These are phyloP conservation scores for Russula ochroleuca DNA, from an alignment of 768 basidiomycete species.

Conservation along the genomic window DNA sequence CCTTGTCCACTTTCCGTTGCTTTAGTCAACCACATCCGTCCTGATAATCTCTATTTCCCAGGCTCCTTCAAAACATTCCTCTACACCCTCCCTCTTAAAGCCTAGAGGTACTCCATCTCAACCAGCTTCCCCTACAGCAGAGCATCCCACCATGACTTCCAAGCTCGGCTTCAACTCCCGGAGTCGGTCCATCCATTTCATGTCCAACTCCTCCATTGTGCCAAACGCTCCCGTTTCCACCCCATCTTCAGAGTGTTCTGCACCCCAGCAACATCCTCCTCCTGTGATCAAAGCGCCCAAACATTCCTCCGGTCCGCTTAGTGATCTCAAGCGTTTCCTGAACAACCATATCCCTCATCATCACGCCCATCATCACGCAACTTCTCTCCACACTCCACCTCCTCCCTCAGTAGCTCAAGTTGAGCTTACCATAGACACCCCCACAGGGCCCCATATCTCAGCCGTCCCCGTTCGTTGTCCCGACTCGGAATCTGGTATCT, in stretches of 20 bases:
- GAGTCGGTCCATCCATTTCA: slow-evolving; percentile 29
- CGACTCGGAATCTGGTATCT: slow-evolving; percentile 37
- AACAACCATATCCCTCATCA: slow-evolving; percentile 81
- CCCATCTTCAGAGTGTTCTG: slow-evolving; percentile 23
- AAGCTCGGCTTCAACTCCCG: slow-evolving; percentile 26
- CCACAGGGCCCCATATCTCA: slow-evolving; percentile 36
- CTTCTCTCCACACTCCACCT: slow-evolving; percentile 27
- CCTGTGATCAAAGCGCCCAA: slow-evolving; percentile 30
- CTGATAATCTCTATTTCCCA: slow-evolving; percentile 23
- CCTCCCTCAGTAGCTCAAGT: slow-evolving; percentile 30
- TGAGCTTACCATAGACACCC: slow-evolving; percentile 33
- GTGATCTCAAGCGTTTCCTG: slow-evolving; percentile 93
- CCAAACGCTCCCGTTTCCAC: slow-evolving; percentile 26
- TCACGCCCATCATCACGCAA: slow-evolving; percentile 33
- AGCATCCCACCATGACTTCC: slow-evolving; percentile 33
- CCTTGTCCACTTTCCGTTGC: background rate
- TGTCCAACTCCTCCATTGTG: slow-evolving; percentile 27
- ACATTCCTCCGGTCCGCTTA: slow-evolving; percentile 65
- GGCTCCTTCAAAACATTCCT: slow-evolving; percentile 19
- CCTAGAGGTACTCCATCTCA: slow-evolving; percentile 25
- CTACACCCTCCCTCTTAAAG: slow-evolving; percentile 18
- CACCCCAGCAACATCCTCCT: slow-evolving; percentile 17
- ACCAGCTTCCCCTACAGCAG: slow-evolving; percentile 29
- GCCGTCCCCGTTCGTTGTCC: slow-evolving; percentile 37
- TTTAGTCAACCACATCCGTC: slow-evolving; percentile 16